Evolutionary conservation across 2,329 filamentous ascomycete genomes (phyloP), one percentile per base, ranked within the genome.

Genomic region (Colletotrichum karsti): DNA sequence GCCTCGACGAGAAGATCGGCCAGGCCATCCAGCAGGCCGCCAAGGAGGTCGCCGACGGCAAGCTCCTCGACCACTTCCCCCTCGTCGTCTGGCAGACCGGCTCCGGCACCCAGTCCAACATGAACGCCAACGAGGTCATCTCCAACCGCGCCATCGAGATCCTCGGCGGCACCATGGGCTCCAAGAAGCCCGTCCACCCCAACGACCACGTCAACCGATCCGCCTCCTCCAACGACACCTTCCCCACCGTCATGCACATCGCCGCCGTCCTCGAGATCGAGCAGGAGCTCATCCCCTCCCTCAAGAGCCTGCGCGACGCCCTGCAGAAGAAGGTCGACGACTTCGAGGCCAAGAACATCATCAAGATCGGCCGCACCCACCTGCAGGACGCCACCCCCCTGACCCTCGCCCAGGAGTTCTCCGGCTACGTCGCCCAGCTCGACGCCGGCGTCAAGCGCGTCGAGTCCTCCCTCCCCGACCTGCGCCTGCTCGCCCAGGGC

Each of bases 191-290:
- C 28, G 96, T 99, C 72, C 96, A 99, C 85, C 96, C 96, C 77
- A 99, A 98, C 84, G 96, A 99, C 86, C 96, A 99, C 82, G 96
- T 99, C 82, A 99, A 99, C 90, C 97, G 97, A 90, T 97, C 93
- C 72, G 96, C 96, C 74, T 98, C 94, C 55, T 98, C 96, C 77
- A 99, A 99, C 86, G 96, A 99, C 81, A 98, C 95, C 74, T 99
- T 99, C 90, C 96, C 96, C 44, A 98, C 96, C 73, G 96, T 98
- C 79, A 99, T 99, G 96, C 96, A 98, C 87, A 98, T 99, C 79
- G 95, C 96, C 69, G 95, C 95, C 71, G 95, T 98, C 54, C 88
- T 98, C 69, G 96, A 98, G 82, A 88, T 98, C 69, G 94, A 98
- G 84, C 88, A 92, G 77, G 88, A 92, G 74, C 91, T 99, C 50